Base-by-base conservation (phyloP, 495 filamentous ascomycete genomes). In the Annulohypoxylon bovei region DNA sequence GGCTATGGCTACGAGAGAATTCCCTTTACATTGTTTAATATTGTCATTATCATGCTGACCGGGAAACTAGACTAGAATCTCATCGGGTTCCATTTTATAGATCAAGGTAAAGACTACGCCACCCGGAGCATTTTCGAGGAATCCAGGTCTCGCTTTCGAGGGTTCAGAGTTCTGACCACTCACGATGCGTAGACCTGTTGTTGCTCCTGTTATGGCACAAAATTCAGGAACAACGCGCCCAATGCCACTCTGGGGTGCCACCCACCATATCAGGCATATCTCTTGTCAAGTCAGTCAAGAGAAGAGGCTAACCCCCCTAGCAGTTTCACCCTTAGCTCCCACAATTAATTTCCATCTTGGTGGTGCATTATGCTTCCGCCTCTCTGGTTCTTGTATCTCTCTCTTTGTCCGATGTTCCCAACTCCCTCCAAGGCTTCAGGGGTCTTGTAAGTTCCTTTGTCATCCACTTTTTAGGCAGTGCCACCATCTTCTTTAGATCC, bases 181-280 rank as follows among this genome's bases (percentile, higher is more conserved):
- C 62, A 71, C 55, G 47, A 50, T 57, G 39, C 58, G 23, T 7
- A 32, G 39, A 47, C 5, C 37, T 50, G 59, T 63, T 67, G 7
- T 47, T 67, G 16, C 35, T 64, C 47, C 46, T 67, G 58, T 57
- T 37, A 27, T 67, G 69, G 59, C 50, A 60, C 53, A 33, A 66
- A 61, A 72, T 60, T 67, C 70, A 72, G 70, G 70, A 68, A 72
- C 70, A 56, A 46, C 65, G 70, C 60, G 70, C 70, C 65, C 65
- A 59, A 68, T 68, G 65, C 32, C 33, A 72, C 70, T 68, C 65
- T 62, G 12, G 55, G 22, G 55, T 52, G 22, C 18, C n/a, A 64
- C 47, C 44, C 47, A 72, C 39, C 69, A 71, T 66, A 62, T 59
- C 52, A 60, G 49, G 50, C 58, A 46, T 55, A 67, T 67, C 44